Percentiles rank a stretch among this genome's conserved stretches.
phyloP scores from a whole-genome alignment of 305 asterid species.

The Rubia tinctorum region DNA sequence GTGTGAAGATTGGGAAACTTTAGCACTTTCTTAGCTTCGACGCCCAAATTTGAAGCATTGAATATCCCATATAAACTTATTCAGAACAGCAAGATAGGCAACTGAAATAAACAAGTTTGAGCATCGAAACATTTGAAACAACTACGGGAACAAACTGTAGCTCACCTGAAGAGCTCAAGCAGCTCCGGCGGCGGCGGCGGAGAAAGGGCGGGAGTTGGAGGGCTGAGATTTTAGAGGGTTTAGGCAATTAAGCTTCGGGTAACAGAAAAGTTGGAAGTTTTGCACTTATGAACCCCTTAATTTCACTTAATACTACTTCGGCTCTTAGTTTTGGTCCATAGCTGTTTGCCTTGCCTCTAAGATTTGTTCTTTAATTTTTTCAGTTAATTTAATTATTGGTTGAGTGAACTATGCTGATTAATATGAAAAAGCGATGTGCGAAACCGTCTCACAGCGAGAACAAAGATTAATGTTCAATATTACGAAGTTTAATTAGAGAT shows the following conservation, averaged over 20 bases:
- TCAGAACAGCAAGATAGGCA: neutral
- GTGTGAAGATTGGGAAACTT: neutral
- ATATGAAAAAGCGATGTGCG: too few relatives aligned
- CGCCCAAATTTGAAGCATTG: neutral
- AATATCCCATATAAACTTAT: too few relatives aligned
- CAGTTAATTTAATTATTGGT: too few relatives aligned
- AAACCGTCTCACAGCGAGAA: too few relatives aligned
- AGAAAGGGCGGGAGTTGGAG: neutral
- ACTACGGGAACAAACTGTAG: neutral
- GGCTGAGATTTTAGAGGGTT: neutral
- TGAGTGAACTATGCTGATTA: too few relatives aligned
- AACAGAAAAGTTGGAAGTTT: neutral
- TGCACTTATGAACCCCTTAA: neutral
- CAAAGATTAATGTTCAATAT: too few relatives aligned
- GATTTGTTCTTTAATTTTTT: too few relatives aligned
- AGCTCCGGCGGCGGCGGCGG: neutral
- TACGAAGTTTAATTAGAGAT: too few relatives aligned
- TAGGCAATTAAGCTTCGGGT: neutral
- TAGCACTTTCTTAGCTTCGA: neutral
- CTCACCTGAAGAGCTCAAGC: neutral
- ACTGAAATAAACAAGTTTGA: neutral
- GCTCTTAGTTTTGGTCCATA: neutral
- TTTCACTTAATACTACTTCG: neutral
- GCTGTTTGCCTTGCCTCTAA: neutral
- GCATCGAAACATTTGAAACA: neutral